These are phyloP conservation scores for Boletus insuetus DNA, from an alignment of 768 basidiomycete genomes.

Conservation along the genomic window DNA sequence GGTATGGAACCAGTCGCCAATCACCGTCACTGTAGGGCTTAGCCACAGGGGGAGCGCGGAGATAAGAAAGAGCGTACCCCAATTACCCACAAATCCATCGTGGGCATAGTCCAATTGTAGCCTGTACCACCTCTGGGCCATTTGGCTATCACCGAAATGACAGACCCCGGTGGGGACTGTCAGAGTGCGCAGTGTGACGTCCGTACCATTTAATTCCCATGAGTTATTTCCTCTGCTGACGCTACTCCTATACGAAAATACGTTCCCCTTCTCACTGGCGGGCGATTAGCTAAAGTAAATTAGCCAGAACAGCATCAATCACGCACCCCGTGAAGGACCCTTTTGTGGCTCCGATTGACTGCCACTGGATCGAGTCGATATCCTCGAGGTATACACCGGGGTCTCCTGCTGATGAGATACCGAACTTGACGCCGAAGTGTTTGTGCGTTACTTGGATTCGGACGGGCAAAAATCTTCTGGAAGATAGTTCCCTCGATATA, in stretches of 20 bases:
- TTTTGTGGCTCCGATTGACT: neutral
- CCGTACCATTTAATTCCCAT: neutral
- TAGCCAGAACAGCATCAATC: too few relatives aligned
- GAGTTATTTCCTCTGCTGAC: neutral
- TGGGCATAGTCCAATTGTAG: slow-evolving; percentile 1
- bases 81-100: neutral
- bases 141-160: neutral
- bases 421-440: neutral
- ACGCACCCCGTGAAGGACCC: neutral
- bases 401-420: neutral
- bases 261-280: neutral
- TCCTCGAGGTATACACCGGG: neutral
- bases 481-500: too few relatives aligned
- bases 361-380: neutral
- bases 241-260: neutral
- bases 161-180: neutral
- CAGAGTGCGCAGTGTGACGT: neutral
- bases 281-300: neutral
- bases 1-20: neutral
- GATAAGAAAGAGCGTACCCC: neutral
- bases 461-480: too few relatives aligned
- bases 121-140: slow-evolving; percentile 3
- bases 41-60: neutral
- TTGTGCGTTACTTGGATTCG: slow-evolving; percentile 1
- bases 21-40: neutral